Evolutionary conservation across 306 rosid species (phyloP).

Genomic region (Prunus mira): DNA sequence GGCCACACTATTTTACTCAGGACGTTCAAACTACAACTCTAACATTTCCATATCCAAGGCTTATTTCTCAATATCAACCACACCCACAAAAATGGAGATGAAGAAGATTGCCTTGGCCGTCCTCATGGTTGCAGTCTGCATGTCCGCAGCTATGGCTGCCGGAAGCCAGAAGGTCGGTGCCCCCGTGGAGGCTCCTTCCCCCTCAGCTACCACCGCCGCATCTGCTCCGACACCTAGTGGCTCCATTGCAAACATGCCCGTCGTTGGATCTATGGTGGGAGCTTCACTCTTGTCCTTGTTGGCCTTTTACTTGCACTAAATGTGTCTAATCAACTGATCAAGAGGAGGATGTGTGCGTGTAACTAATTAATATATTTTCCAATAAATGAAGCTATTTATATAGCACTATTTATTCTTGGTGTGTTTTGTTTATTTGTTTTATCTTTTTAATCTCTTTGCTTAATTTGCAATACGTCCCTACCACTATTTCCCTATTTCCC

Average conservation of each 20-base stretch:
- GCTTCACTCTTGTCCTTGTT: slow-evolving; percentile 19
- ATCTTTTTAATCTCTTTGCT: too few relatives aligned
- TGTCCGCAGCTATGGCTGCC: slow-evolving; percentile 11
- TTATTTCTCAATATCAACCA: neutral
- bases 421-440: too few relatives aligned
- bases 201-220: neutral
- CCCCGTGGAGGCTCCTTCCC: neutral
- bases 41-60: neutral
- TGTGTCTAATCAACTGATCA: neutral
- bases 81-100: slow-evolving; percentile 13
- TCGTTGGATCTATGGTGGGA: slow-evolving; percentile 8
- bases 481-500: too few relatives aligned
- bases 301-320: slow-evolving; percentile 17
- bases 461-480: too few relatives aligned
- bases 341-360: neutral
- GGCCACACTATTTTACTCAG: slow-evolving; percentile 4
- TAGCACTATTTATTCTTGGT: neutral
- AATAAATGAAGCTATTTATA: neutral
- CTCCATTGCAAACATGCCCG: neutral
- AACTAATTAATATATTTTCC: neutral
- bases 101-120: slow-evolving; percentile 15
- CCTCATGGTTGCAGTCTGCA: slow-evolving; percentile 13
- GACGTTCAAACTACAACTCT: neutral
- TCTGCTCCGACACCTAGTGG: neutral
- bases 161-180: neutral